These are phyloP conservation scores for Sporothrix variecibatus DNA, from an alignment of 2,329 filamentous ascomycete genomes.

Conservation along the genomic window DNA sequence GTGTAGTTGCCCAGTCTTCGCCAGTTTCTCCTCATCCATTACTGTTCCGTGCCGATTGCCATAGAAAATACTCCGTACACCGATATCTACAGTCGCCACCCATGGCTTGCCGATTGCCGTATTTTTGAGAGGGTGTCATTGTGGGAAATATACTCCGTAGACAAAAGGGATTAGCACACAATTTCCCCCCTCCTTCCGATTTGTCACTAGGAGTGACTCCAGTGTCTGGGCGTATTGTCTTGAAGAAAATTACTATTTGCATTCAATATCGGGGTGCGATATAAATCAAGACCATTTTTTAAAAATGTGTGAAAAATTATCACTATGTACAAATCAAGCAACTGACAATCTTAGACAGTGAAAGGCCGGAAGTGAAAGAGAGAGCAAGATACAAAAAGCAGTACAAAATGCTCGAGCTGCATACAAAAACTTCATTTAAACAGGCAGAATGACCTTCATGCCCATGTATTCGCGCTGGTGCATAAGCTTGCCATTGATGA, in stretches of 20 bases:
- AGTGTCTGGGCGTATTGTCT: too few relatives aligned
- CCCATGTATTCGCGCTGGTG: constrained; percentile 51
- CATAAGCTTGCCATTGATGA: constrained; percentile 49
- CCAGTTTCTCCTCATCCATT: not conserved
- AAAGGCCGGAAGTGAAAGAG: not conserved
- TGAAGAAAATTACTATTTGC: too few relatives aligned
- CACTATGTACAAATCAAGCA: too few relatives aligned
- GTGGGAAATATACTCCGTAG: too few relatives aligned
- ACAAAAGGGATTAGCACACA: too few relatives aligned
- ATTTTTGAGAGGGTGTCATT: not conserved
- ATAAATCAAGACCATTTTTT: too few relatives aligned
- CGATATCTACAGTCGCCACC: not conserved
- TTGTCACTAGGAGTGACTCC: too few relatives aligned
- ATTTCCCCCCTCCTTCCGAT: too few relatives aligned
- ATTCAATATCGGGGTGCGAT: too few relatives aligned
- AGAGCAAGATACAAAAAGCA: not conserved
- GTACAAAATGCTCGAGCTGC: not conserved
- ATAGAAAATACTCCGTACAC: too few relatives aligned
- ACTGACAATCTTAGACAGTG: too few relatives aligned
- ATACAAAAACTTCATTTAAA: constrained; percentile 33
- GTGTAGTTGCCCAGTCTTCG: not conserved
- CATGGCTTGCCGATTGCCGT: not conserved
- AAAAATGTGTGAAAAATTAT: too few relatives aligned
- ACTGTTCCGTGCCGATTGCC: not conserved
- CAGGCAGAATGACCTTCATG: constrained; percentile 47